phyloP scores from a whole-genome alignment of 176 grass and related monocot species.

The Olyra latifolia region DNA sequence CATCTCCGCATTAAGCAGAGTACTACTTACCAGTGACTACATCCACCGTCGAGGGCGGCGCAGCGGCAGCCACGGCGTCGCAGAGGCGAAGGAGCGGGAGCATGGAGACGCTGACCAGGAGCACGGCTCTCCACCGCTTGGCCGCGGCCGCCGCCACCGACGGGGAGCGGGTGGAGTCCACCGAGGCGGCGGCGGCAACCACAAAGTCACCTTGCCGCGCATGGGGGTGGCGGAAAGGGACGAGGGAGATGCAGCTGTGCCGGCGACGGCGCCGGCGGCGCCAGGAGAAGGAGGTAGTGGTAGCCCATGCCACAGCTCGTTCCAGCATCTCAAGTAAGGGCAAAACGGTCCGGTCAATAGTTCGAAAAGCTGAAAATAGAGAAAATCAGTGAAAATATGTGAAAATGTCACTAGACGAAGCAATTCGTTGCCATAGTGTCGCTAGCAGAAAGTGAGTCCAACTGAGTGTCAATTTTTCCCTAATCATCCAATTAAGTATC shows the following conservation, averaged over 20 bases:
- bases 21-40: constrained; percentile 54
- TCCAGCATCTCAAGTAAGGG: no score
- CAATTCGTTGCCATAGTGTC: no score
- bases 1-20: not conserved
- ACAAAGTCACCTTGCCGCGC: not conserved
- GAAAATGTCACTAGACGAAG: no score
- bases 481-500: no score
- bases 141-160: not conserved
- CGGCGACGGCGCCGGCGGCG: not conserved
- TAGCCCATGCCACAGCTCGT: constrained; percentile 48
- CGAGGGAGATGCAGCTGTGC: not conserved
- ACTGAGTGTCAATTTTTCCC: no score
- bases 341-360: no score
- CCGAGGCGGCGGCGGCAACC: constrained; percentile 1
- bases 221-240: not conserved
- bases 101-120: constrained; percentile 74
- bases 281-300: constrained; percentile 37
- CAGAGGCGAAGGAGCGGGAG: constrained; percentile 73
- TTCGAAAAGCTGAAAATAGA: no score
- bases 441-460: no score
- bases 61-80: constrained; percentile 40
- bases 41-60: constrained; percentile 34
- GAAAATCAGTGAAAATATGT: no score
- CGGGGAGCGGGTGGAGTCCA: not conserved
- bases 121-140: constrained; percentile 59